Conservation (phyloP, 345 rosid genomes). For the Linum lewisii region DNA sequence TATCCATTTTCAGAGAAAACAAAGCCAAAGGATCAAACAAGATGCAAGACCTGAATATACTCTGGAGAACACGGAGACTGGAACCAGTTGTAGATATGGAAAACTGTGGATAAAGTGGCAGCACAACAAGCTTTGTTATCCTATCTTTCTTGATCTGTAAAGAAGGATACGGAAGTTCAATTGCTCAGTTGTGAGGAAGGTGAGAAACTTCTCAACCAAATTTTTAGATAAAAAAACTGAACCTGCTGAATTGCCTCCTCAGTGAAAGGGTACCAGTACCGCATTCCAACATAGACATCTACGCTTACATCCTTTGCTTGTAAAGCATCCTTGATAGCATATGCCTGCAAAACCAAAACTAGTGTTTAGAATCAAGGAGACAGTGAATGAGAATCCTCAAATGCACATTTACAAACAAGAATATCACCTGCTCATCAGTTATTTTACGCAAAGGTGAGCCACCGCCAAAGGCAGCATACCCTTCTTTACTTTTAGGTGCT, state of each 20-base stretch:
- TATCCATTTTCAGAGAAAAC: neutral
- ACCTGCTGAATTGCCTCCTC: slow-evolving; percentile 91
- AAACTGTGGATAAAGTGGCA: slow-evolving; percentile 93
- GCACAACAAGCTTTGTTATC: slow-evolving; percentile 80
- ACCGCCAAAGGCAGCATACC: slow-evolving; percentile 97
- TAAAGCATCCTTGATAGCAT: slow-evolving; percentile 56
- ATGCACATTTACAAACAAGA: neutral
- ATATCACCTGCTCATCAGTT: slow-evolving; percentile 65
- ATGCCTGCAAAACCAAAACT: slow-evolving; percentile 33
- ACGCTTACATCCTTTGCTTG: slow-evolving; percentile 50
- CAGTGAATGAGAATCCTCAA: neutral
- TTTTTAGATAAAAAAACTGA: too few species aligned
- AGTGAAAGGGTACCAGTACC: slow-evolving; percentile 89
- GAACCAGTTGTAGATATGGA: slow-evolving; percentile 95
- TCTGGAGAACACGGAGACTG: slow-evolving; percentile 72
- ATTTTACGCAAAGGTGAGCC: slow-evolving; percentile 84
- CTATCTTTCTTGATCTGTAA: slow-evolving; percentile 65
- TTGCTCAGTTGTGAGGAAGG: neutral
- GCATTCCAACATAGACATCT: slow-evolving; percentile 77
- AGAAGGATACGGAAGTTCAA: neutral
- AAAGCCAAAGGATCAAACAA: neutral
- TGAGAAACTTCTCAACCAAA: neutral
- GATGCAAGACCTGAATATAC: slow-evolving; percentile 46
- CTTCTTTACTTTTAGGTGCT: slow-evolving; percentile 89
- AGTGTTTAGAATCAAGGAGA: neutral